phyloP scores from a whole-genome alignment of 345 rosid genomes.

The Litchi chinensis region DNA sequence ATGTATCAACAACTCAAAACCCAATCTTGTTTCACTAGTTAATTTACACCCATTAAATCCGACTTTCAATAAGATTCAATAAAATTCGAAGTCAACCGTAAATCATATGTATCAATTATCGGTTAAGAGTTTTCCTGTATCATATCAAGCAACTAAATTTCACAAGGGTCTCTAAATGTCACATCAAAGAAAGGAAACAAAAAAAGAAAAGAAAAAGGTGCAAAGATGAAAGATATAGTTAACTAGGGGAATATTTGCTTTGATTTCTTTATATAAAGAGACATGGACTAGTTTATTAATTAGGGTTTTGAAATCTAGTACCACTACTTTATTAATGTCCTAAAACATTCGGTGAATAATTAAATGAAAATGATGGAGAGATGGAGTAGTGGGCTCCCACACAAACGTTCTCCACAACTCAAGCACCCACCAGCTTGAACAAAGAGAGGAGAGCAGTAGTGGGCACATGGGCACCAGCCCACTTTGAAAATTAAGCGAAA shows the following conservation, averaged over 20 bases:
- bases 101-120: no score
- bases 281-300: neutral
- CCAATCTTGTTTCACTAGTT: neutral
- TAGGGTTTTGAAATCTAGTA: neutral
- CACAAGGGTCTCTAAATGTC: neutral
- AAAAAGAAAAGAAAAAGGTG: no score
- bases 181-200: neutral
- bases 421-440: constrained; percentile 14
- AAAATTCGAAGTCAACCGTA: no score
- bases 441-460: constrained; percentile 3
- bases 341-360: constrained; percentile 23
- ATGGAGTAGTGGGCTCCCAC: constrained; percentile 29
- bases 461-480: constrained; percentile 35
- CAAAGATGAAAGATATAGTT: neutral
- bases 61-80: no score
- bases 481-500: constrained; percentile 6
- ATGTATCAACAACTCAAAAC: neutral
- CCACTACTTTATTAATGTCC: no score
- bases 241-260: constrained; percentile 19
- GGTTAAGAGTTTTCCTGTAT: no score
- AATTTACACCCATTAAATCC: no score
- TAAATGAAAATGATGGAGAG: constrained; percentile 19
- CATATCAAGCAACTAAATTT: neutral
- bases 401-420: constrained; percentile 21
- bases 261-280: constrained; percentile 2